Base-by-base conservation (phyloP, 129 eudicot species). In the Helianthus annuus region DNA sequence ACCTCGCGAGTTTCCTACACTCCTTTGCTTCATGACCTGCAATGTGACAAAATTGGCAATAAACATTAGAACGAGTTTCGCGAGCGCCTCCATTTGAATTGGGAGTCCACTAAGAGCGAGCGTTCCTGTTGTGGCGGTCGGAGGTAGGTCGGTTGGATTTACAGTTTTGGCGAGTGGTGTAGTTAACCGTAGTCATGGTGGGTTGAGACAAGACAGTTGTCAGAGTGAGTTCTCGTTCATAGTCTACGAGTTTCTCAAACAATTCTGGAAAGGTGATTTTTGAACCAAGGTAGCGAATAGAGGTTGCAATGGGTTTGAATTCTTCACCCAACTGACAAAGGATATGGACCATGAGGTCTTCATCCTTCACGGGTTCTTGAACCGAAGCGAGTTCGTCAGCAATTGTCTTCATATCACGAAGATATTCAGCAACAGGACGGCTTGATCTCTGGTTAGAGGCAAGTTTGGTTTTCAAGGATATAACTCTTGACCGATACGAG, bases 311-410 rank as follows among this genome's bases (percentile, higher is more conserved):
- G 34, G 36, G 39, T 53, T 70, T 54, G 53, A 53, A 70, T 10
- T 70, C 65, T 9, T 70, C 75, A 4, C 75, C 75, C 2, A 54
- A 9, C 36, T 70, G 65, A 9, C 36, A 52, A 15, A 70, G 64
- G 19, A 39, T 39, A 5, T 39, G 45, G 6, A 39, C 45, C 45
- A 39, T 39, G 9, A 39, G 45, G 8, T 39, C 73, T 3, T 69
- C 62, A 13, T 51, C 73, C 13, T 5, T 13, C 48, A 69, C 62
- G 3, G 3, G 73, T 22, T 48, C 24, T 11, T 66, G 57, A 48
- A 66, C 71, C 13, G 24, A 42, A 1, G 71, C 57, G 5, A 66
- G 39, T 22, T 66, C 58, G 2, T 45, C 58, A 0, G 44, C 58
- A 13, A 66, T 46, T 11, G 58, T 22, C 2, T 38, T 11, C 71